Base-by-base conservation (phyloP, 176 grass and related monocot species). In the Ampelocalamus luodianensis region DNA sequence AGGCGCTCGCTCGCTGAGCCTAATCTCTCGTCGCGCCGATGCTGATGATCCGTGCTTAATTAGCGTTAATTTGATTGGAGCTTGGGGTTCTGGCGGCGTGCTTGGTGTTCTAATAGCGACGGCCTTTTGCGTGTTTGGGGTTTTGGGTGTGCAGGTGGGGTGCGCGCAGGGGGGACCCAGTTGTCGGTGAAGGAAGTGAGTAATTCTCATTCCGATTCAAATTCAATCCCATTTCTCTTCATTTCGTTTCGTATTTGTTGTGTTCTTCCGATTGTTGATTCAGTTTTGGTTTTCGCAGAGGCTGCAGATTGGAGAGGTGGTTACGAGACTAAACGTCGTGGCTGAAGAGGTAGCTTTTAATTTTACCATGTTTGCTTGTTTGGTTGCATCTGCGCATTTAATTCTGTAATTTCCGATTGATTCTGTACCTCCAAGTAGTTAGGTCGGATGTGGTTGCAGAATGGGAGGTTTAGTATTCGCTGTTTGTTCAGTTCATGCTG, bases 321-420 rank as follows among this genome's bases (percentile, higher is more conserved):
- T 70, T 20, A 60, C 66, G 0, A 80, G 45, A 71, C 65, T 91
- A 1, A 81, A 71, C 29, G 62, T 68, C 14, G 67, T 94, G 17
- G 65, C 85, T 12, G 87, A 85, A 74, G 92, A 94, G 87, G 92
- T 91, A 87, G 71, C 59, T 70, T 58, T 26, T 22, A 14, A 50
- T 50, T 14, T 16, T 16, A 16, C 48, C 48, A 50, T 50, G 48
- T 4, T 50, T 50, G 48, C 48, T 16, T 50, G 48, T 50, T 50
- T 50, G 48, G 4, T 50, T 72, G n/a, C 20, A 55, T 65, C 16
- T 50, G 48, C 48, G 14, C 48, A 53, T 43, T 61, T 8, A 10
- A 7, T 22, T 56, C 2, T 46, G 44, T 3, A 4, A 54, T 22
- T 55, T 20, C 34, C 16, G 54, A 29, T 43, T n/a, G 34, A 16